These are phyloP conservation scores for Hibiscus syriacus DNA, from an alignment of 345 rosid species.

Conservation along the genomic window DNA sequence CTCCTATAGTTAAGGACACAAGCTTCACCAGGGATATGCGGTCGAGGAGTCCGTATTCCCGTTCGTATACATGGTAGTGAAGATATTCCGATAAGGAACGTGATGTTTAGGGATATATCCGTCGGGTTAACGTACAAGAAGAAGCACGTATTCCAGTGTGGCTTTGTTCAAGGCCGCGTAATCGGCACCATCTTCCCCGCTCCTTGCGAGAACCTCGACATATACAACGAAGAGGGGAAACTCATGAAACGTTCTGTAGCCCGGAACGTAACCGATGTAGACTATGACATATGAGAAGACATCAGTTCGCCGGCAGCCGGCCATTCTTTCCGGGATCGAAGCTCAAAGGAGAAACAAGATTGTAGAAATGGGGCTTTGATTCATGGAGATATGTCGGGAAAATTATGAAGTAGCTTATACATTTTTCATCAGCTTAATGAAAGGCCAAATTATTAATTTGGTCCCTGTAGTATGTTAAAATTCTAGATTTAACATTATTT, in stretches of 20 bases:
- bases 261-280: conserved; percentile 73
- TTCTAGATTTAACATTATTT: too few relatives aligned
- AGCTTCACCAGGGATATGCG: conserved; percentile 69
- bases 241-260: conserved; percentile 58
- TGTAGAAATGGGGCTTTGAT: conserved; percentile 14
- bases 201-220: conserved; percentile 88
- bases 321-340: background rate
- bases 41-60: conserved; percentile 91
- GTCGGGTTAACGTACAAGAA: conserved; percentile 90
- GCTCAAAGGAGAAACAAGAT: background rate
- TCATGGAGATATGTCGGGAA: conserved; percentile 18
- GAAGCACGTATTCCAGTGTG: conserved; percentile 90
- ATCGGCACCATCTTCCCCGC: conserved; percentile 80
- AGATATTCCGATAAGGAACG: conserved; percentile 74
- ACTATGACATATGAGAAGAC: conserved; percentile 50
- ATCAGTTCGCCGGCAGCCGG: too few relatives aligned
- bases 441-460: background rate
- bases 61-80: conserved; percentile 88
- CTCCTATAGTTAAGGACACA: conserved; percentile 59
- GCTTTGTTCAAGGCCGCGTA: conserved; percentile 77
- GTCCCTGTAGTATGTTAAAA: too few relatives aligned
- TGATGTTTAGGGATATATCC: conserved; percentile 80
- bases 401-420: conserved; percentile 8
- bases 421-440: conserved; percentile 1
- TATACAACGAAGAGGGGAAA: conserved; percentile 60